Conservation (phyloP, 345 rosid species). For the Zanthoxylum bungeanum region DNA sequence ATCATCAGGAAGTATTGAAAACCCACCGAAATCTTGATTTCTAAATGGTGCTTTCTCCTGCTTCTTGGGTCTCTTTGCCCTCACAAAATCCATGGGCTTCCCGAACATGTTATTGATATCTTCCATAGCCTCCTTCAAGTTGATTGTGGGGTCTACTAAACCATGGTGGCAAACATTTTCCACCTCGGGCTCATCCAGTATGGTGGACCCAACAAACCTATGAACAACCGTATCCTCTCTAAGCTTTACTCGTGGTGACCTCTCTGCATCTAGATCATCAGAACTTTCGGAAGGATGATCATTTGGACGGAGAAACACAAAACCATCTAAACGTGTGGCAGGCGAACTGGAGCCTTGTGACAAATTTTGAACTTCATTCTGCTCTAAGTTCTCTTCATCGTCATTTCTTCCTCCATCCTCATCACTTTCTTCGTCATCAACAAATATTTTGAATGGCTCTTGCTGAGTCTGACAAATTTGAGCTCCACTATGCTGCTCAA, state of each 20-base stretch:
- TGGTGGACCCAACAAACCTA: slow-evolving; percentile 83
- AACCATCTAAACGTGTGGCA: slow-evolving; percentile 28
- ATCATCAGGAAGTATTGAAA: slow-evolving; percentile 78
- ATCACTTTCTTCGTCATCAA: slow-evolving; percentile 54
- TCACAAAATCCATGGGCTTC: slow-evolving; percentile 83
- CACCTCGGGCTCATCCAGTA: slow-evolving; percentile 65
- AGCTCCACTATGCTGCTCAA: slow-evolving; percentile 21
- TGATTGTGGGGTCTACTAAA: slow-evolving; percentile 91
- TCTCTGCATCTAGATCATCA: slow-evolving; percentile 35
- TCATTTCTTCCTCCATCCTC: slow-evolving; percentile 31
- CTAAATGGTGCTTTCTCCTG: slow-evolving; percentile 39
- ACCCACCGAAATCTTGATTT: slow-evolving; percentile 44
- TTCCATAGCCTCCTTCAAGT: slow-evolving; percentile 94
- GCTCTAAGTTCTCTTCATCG: slow-evolving; percentile 25
- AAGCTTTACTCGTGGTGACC: slow-evolving; percentile 40
- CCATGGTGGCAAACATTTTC: slow-evolving; percentile 99
- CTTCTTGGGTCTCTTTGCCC: slow-evolving; percentile 62
- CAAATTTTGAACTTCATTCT: slow-evolving; percentile 19
- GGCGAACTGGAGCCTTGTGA: slow-evolving; percentile 19
- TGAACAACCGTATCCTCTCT: slow-evolving; percentile 86
- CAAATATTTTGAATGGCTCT: slow-evolving; percentile 51
- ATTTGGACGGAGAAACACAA: slow-evolving; percentile 59
- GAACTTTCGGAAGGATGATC: slow-evolving; percentile 57
- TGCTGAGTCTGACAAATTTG: slow-evolving; percentile 28
- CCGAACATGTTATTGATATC: slow-evolving; percentile 96